Evolutionary conservation across 2,329 filamentous ascomycete species (phyloP).

Genomic region (Ophiostoma sp.): DNA sequence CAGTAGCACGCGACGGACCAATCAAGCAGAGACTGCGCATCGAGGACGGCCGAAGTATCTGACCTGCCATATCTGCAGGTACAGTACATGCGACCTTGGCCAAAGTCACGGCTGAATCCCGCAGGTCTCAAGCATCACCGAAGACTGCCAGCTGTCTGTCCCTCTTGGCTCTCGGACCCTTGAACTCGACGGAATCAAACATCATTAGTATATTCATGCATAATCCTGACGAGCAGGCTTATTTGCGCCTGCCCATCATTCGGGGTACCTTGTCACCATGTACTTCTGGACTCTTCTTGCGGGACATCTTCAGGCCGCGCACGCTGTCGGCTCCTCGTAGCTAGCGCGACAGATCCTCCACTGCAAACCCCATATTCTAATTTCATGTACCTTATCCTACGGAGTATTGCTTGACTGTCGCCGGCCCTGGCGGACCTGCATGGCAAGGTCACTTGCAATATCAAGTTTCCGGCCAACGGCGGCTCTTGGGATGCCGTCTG

Average conservation of each 20-base stretch:
- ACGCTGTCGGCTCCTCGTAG: background rate
- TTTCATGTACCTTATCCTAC: background rate
- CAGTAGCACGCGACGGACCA: background rate
- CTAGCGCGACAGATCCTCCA: slow-evolving; percentile 5
- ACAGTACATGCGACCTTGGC: background rate
- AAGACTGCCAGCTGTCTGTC: background rate
- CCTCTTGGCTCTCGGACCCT: background rate
- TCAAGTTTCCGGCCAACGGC: slow-evolving; percentile 5
- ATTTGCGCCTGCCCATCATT: background rate
- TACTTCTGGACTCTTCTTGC: background rate
- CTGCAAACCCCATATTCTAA: slow-evolving; percentile 9
- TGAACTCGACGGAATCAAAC: background rate
- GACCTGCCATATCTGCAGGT: background rate
- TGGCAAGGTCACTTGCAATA: background rate
- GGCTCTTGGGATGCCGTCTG: background rate
- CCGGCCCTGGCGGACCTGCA: slow-evolving; percentile 10
- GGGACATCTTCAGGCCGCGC: background rate
- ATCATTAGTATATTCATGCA: background rate
- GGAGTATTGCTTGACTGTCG: background rate
- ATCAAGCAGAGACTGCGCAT: background rate
- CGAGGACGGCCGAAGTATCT: background rate
- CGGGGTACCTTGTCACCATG: background rate
- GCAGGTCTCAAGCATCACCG: background rate
- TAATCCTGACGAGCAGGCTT: background rate
- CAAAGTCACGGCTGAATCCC: background rate